These are phyloP conservation scores for Boletus coffeatus DNA, from an alignment of 1,284 basidiomycete genomes.

Conservation along the genomic window DNA sequence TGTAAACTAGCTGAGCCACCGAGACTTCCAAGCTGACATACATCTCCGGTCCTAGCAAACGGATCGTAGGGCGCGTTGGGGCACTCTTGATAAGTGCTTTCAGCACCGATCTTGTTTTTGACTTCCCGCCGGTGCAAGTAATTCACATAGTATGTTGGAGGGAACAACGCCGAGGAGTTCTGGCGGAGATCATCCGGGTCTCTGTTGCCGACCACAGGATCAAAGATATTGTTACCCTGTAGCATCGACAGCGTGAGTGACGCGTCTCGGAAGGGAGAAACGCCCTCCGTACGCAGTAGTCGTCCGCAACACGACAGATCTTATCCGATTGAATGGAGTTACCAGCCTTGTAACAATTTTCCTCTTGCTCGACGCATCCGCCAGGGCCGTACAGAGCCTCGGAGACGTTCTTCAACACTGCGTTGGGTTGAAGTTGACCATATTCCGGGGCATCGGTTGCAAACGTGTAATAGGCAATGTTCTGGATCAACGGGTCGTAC, in stretches of 20 bases:
- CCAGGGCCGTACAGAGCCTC: conserved; percentile 40
- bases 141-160: conserved; percentile 48
- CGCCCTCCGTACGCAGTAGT: conserved; percentile 47
- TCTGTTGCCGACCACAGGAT: conserved; percentile 32
- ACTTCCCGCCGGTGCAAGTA: conserved; percentile 38
- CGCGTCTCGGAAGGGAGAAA: background rate
- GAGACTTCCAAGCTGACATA: conserved; percentile 9
- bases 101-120: conserved; percentile 45
- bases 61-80: conserved; percentile 35
- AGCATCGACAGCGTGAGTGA: background rate
- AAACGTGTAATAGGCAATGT: conserved; percentile 55
- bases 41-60: conserved; percentile 37
- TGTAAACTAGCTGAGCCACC: background rate
- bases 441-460: conserved; percentile 59
- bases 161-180: conserved; percentile 47
- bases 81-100: conserved; percentile 44
- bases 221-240: conserved; percentile 36
- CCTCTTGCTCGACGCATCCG: conserved; percentile 49
- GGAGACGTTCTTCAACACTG: conserved; percentile 43
- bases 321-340: conserved; percentile 38
- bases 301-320: conserved; percentile 46
- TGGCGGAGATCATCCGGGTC: conserved; percentile 56
- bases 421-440: conserved; percentile 48
- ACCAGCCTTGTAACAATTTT: conserved; percentile 51
- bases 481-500: conserved; percentile 61